Conservation (phyloP, 2,329 filamentous ascomycete species). For the Falciphora oryzae region DNA sequence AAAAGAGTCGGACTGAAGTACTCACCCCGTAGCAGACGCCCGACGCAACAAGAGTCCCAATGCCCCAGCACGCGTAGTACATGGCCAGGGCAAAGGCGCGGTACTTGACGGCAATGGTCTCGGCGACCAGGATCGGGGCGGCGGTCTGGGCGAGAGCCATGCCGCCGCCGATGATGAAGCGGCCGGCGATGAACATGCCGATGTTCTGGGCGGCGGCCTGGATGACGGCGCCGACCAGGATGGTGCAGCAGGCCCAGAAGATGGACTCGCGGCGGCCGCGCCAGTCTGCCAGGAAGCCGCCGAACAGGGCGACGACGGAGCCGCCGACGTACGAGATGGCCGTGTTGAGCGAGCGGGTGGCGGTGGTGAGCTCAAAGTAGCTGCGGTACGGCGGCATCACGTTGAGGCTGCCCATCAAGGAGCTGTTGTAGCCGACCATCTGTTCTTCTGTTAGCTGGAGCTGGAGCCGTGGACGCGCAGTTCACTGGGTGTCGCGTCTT, state of each 20-base stretch:
- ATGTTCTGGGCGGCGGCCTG: constrained; percentile 19
- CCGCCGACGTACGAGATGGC: constrained; percentile 21
- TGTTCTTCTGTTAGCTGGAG: neutral
- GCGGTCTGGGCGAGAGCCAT: constrained; percentile 17
- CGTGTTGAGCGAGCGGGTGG: constrained; percentile 27
- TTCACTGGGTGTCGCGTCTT: neutral
- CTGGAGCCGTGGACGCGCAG: no score
- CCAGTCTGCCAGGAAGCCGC: constrained; percentile 20
- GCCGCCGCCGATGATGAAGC: constrained; percentile 21
- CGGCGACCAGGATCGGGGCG: constrained; percentile 15
- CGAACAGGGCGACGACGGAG: constrained; percentile 17
- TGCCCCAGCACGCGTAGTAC: constrained; percentile 13
- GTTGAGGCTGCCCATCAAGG: constrained; percentile 28
- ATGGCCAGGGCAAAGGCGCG: constrained; percentile 14
- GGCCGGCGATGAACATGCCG: constrained; percentile 22
- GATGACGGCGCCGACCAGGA: constrained; percentile 19
- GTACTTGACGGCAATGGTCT: constrained; percentile 14
- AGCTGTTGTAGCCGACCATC: constrained; percentile 24
- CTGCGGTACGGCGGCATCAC: constrained; percentile 26
- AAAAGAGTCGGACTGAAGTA: constrained; percentile 9
- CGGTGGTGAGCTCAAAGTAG: constrained; percentile 28
- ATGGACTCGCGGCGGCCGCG: constrained; percentile 21
- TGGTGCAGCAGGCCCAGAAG: constrained; percentile 15
- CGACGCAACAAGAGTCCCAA: constrained; percentile 17
- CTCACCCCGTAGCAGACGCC: constrained; percentile 20